phyloP scores from a whole-genome alignment of 768 basidiomycete species.

The Strobilomyces confusus region DNA sequence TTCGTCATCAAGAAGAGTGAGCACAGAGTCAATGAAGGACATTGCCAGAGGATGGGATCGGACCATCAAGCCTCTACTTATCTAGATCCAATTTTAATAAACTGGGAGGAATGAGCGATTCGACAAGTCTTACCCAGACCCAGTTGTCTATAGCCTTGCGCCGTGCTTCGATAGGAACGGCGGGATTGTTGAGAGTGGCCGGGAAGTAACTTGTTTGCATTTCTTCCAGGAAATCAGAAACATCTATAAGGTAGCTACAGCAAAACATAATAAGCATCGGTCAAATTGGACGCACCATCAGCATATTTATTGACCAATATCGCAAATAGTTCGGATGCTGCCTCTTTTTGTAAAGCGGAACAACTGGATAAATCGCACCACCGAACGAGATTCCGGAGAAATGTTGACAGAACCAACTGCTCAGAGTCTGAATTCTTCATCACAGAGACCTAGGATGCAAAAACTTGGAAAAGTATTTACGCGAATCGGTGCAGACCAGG shows the following conservation, averaged over 20 bases:
- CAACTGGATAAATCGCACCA: constrained; percentile 56
- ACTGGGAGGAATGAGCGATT: not conserved
- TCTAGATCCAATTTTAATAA: constrained; percentile 38
- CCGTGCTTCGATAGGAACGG: constrained; percentile 37
- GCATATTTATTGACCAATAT: constrained; percentile 77
- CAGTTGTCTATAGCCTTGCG: constrained; percentile 53
- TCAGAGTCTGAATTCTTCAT: constrained; percentile 21
- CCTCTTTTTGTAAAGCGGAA: constrained; percentile 48
- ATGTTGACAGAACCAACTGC: constrained; percentile 43
- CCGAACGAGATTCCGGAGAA: constrained; percentile 49
- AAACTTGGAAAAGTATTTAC: not conserved
- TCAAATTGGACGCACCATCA: constrained; percentile 45
- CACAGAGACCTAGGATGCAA: constrained; percentile 38
- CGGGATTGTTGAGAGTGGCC: constrained; percentile 37
- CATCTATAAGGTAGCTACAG: constrained; percentile 33
- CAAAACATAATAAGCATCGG: not conserved
- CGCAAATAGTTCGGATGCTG: constrained; percentile 55
- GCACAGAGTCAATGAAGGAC: constrained; percentile 56
- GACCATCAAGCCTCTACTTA: constrained; percentile 75
- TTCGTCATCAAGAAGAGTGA: constrained; percentile 67
- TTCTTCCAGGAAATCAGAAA: constrained; percentile 41
- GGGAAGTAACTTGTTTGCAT: constrained; percentile 49
- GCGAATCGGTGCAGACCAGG: constrained; percentile 8
- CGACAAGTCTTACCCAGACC: constrained; percentile 56
- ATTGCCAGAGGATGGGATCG: constrained; percentile 61